Conservation (phyloP, 345 rosid genomes). For the Pseudoturritis turrita region DNA sequence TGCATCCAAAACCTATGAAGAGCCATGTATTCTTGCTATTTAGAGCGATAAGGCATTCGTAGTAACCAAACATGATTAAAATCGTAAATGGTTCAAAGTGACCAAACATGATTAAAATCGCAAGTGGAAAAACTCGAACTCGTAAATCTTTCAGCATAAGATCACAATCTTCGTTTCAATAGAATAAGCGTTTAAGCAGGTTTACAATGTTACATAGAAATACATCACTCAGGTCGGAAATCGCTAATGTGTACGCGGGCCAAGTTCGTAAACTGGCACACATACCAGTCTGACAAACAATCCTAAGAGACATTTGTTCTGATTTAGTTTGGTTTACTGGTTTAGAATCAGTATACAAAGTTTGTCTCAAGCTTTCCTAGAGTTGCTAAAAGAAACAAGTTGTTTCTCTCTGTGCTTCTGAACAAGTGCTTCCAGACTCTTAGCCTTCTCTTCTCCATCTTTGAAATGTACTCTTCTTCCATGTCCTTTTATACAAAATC, state of each 20-base stretch:
- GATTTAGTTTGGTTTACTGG: background rate
- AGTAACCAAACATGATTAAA: too few species aligned
- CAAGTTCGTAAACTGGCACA: background rate
- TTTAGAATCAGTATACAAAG: background rate
- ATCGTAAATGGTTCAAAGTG: too few species aligned
- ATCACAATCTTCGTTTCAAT: background rate
- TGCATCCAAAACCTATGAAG: too few species aligned
- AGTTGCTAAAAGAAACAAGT: constrained; percentile 10
- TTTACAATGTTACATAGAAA: background rate
- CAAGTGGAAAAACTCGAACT: too few species aligned
- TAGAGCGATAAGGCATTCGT: too few species aligned
- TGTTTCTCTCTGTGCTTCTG: constrained; percentile 26
- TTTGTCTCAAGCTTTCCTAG: constrained; percentile 2
- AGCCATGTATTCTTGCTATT: too few species aligned
- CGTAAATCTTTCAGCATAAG: too few species aligned
- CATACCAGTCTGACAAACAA: background rate
- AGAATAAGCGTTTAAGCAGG: background rate
- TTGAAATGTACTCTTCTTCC: constrained; percentile 28
- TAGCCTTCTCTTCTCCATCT: constrained; percentile 24
- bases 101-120: too few species aligned
- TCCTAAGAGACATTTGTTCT: background rate
- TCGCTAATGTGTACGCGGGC: background rate
- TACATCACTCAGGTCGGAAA: background rate
- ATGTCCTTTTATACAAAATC: constrained; percentile 20
- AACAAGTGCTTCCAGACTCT: constrained; percentile 26